These are phyloP conservation scores for Thalia dealbata DNA, from an alignment of 176 grass and related monocot genomes.

Conservation along the genomic window DNA sequence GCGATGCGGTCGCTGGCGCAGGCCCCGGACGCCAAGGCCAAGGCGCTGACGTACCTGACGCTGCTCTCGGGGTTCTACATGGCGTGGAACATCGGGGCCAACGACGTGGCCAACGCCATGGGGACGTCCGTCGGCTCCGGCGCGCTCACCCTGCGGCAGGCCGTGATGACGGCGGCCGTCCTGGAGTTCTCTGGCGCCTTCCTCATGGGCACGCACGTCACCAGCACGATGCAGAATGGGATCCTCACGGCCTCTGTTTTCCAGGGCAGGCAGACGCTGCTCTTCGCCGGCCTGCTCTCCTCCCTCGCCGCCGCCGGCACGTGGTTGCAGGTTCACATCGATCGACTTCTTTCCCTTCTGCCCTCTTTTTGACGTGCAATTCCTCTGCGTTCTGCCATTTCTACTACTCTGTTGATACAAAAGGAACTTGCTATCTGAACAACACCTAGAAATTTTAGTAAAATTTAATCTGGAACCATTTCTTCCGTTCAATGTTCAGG, in stretches of 20 bases:
- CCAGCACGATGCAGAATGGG: conserved; percentile 97
- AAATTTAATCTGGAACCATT: too few relatives aligned
- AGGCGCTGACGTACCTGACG: conserved; percentile 54
- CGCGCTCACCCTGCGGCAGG: conserved; percentile 83
- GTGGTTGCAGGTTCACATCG: conserved; percentile 64
- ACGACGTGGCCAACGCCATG: conserved; percentile 99
- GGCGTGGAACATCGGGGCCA: conserved; percentile 97
- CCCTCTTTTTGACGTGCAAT: too few relatives aligned
- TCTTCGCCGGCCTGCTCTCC: conserved; percentile 83
- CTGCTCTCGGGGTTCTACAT: conserved; percentile 86
- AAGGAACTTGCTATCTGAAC: too few relatives aligned
- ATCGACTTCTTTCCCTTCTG: background rate
- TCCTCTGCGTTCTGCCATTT: too few relatives aligned
- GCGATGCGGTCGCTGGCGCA: conserved; percentile 50
- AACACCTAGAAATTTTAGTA: too few relatives aligned
- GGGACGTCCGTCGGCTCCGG: conserved; percentile 94
- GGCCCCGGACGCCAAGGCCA: conserved; percentile 42
- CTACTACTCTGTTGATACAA: conserved; percentile 8
- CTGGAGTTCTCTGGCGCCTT: conserved; percentile 94
- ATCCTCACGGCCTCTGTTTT: conserved; percentile 79
- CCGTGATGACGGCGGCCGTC: conserved; percentile 67
- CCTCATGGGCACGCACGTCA: conserved; percentile 96
- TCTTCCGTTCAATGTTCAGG: conserved; percentile 25
- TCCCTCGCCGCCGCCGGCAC: conserved; percentile 92
- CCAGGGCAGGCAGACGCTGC: conserved; percentile 73